phyloP scores from a whole-genome alignment of 257 asterid genomes.

The Ilex aquifolium region DNA sequence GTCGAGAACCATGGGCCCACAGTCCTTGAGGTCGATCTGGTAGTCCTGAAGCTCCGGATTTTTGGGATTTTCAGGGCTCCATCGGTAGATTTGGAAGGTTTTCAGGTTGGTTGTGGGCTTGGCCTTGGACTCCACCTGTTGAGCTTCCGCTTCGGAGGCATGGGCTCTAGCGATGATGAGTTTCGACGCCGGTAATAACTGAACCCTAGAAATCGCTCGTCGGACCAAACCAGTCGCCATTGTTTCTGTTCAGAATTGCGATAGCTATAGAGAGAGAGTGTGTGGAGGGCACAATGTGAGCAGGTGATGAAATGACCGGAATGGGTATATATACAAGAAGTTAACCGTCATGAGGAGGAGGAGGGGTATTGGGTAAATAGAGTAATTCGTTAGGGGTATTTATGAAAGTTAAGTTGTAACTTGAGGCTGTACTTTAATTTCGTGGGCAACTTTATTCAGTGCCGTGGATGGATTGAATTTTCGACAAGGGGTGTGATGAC shows the following conservation, averaged over 20 bases:
- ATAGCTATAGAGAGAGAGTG: constrained; percentile 2
- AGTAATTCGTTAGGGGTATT: neutral
- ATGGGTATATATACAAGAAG: neutral
- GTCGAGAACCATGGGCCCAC: constrained; percentile 92
- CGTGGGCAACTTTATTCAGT: no score
- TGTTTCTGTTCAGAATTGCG: constrained; percentile 9
- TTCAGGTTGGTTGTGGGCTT: constrained; percentile 30
- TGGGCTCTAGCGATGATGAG: constrained; percentile 33
- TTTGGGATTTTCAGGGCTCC: constrained; percentile 74
- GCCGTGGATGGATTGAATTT: neutral
- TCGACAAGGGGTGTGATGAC: constrained; percentile 14
- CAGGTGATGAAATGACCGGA: constrained; percentile 4
- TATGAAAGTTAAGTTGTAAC: neutral
- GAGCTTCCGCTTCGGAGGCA: constrained; percentile 61
- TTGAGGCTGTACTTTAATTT: no score
- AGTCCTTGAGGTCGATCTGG: constrained; percentile 71
- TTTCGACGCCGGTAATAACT: constrained; percentile 43
- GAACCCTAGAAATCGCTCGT: constrained; percentile 58
- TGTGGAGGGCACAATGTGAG: neutral
- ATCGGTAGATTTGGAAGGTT: constrained; percentile 93
- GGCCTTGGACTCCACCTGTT: constrained; percentile 34
- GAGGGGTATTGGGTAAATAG: neutral
- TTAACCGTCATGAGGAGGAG: neutral
- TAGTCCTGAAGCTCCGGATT: constrained; percentile 69
- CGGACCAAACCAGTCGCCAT: constrained; percentile 85